These are phyloP conservation scores for Pichia sp. DNA, from an alignment of 1,139 yeast genomes.

Conservation along the genomic window DNA sequence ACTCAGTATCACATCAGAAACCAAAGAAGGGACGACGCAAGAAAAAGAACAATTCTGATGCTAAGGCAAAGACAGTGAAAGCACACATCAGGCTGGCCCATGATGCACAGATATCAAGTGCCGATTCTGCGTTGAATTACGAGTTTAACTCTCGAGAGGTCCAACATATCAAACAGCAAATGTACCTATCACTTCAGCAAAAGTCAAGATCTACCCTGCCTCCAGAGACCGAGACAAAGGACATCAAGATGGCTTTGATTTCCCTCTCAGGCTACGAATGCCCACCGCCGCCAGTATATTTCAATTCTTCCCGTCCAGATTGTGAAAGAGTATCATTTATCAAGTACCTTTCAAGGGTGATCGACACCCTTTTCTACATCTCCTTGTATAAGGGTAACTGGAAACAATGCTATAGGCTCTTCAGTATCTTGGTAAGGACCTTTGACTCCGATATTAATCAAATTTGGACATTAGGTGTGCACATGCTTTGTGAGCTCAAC, in stretches of 20 bases:
- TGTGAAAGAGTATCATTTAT: conserved; percentile 4
- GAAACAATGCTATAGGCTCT: conserved; percentile 50
- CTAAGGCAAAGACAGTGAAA: not conserved
- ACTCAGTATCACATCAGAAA: not conserved
- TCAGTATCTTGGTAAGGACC: conserved; percentile 44
- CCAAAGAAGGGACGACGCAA: not conserved
- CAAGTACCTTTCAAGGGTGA: conserved; percentile 12
- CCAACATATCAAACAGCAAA: conserved; percentile 12
- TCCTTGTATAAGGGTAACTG: conserved; percentile 47
- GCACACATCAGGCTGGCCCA: conserved; percentile 1
- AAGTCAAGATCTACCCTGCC: conserved; percentile 1
- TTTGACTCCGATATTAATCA: conserved; percentile 48
- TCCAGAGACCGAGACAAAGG: conserved; percentile 4
- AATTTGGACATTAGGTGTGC: conserved; percentile 59
- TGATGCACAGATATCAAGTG: conserved; percentile 6
- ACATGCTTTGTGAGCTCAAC: conserved; percentile 33
- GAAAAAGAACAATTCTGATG: not conserved
- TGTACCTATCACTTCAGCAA: conserved; percentile 13
- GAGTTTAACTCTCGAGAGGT: conserved; percentile 14
- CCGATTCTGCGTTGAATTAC: not conserved
- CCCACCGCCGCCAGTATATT: not conserved
- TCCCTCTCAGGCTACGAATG: conserved; percentile 12
- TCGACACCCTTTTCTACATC: conserved; percentile 34
- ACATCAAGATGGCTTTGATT: conserved; percentile 2
- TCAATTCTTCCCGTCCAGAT: not conserved